These are phyloP conservation scores for Hyphodiscus sp. DNA, from an alignment of 2,329 filamentous ascomycete species.

Conservation along the genomic window DNA sequence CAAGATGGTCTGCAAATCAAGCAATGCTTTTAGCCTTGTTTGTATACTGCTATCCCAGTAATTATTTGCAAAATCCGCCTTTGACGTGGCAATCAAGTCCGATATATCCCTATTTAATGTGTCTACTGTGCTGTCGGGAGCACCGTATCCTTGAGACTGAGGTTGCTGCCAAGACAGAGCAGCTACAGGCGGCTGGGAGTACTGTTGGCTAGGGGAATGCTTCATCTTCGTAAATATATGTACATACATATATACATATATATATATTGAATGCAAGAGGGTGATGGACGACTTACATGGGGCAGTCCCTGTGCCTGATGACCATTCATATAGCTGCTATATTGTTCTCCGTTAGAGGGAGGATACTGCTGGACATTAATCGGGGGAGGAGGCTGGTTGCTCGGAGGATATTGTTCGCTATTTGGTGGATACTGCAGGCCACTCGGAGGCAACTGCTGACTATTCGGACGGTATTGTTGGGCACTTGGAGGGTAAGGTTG, in stretches of 20 bases:
- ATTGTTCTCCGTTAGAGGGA: slow-evolving; percentile 6
- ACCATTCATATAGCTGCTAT: slow-evolving; percentile 15
- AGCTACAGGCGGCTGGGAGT: slow-evolving; percentile 32
- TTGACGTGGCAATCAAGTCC: slow-evolving; percentile 65
- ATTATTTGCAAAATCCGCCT: slow-evolving; percentile 67
- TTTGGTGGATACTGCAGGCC: not conserved
- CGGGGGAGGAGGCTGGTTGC: slow-evolving; percentile 10
- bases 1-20: slow-evolving; percentile 77
- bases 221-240: slow-evolving; percentile 9
- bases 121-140: slow-evolving; percentile 55
- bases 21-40: slow-evolving; percentile 73
- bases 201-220: slow-evolving; percentile 22
- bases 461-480: not conserved
- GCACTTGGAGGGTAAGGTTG: slow-evolving; percentile 1
- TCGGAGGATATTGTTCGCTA: slow-evolving; percentile 1
- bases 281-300: slow-evolving; percentile 18
- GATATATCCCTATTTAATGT: slow-evolving; percentile 78
- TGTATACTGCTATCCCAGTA: slow-evolving; percentile 71
- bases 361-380: slow-evolving; percentile 1
- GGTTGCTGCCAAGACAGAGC: slow-evolving; percentile 27
- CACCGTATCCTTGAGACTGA: slow-evolving; percentile 27
- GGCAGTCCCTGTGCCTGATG: slow-evolving; percentile 23
- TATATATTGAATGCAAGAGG: not conserved
- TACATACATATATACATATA: too few species aligned
- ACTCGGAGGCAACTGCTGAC: not conserved